Base-by-base conservation (phyloP, 1,139 yeast species). In the Kodamaea alishanica region DNA sequence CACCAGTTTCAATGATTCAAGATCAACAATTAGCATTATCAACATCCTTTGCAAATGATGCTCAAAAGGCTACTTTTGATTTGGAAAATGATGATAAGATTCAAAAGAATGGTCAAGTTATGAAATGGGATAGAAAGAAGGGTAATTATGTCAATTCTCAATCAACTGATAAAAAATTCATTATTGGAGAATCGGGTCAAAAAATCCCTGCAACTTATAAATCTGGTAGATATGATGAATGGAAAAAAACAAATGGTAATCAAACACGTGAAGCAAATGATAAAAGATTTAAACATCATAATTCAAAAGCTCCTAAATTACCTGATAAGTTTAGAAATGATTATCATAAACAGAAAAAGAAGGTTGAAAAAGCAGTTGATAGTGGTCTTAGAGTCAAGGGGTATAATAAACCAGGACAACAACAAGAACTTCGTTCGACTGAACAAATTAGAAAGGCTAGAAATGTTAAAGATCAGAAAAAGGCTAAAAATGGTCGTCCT, bases 171-270 rank as follows among this genome's bases (percentile, higher is more conserved):
- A 79, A 83, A 60, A 90, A 87, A 65, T 92, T 75, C 61, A 92
- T 94, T 53, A 84, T 89, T 48, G 95, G 97, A 48, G 99, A 94
- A 60, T 83, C 88, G 60, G 99, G 99, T 6, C 90, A 86, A 54
- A 80, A 79, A 60, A 81, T 94, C 41, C 97, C 98, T 4, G 98
- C 98, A 1, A 75, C 95, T 15, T 89, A 83, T 65, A 75, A 87
- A 55, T 83, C 95, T 4, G 99, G 99, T 39, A 81, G 89, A 52
- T 92, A 79, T 56, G 97, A 89, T 43, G 84, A 83, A 37, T 92
- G 97, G 98, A 84, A 83, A 56, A 75, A 81, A 49, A 79, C 80
- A 32, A 78, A 89, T 60, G 82, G 80, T 52, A 56, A 79, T 42
- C 65, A 67, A 30, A 72, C 79, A 30, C 51, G 60, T 12, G 51